Conservation (phyloP, 257 asterid species). For the Striga asiatica region DNA sequence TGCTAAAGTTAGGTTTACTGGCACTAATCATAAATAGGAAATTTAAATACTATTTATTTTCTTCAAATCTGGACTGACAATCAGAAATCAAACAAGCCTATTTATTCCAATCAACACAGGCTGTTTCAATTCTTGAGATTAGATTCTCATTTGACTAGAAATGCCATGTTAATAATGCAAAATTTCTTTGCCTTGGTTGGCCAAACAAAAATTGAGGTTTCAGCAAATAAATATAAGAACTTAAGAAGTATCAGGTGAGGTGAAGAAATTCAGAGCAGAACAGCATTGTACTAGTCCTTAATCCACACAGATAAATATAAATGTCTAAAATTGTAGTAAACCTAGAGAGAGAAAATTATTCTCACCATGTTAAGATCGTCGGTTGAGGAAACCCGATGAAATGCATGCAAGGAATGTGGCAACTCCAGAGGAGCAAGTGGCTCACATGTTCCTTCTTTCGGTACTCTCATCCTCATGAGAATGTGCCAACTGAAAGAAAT, state of each 20-base stretch:
- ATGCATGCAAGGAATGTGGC: conserved; percentile 79
- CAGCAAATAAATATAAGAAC: neutral
- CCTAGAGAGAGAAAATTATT: neutral
- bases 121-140: no score
- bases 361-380: conserved; percentile 59
- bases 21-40: neutral
- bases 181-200: no score
- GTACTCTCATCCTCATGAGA: conserved; percentile 71
- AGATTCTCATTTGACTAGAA: no score
- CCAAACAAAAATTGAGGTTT: neutral
- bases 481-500: conserved; percentile 71
- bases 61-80: neutral
- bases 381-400: conserved; percentile 53
- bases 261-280: neutral
- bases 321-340: neutral
- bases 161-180: no score
- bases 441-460: conserved; percentile 51
- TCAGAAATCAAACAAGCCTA: no score
- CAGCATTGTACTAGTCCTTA: neutral
- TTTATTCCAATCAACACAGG: no score
- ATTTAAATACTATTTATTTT: no score
- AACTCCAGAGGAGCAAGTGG: conserved; percentile 78
- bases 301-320: neutral
- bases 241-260: neutral
- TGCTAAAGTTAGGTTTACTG: neutral